Evolutionary conservation across 2,329 filamentous ascomycete species (phyloP).

Genomic region (Lasiodiplodia hormozganensis): DNA sequence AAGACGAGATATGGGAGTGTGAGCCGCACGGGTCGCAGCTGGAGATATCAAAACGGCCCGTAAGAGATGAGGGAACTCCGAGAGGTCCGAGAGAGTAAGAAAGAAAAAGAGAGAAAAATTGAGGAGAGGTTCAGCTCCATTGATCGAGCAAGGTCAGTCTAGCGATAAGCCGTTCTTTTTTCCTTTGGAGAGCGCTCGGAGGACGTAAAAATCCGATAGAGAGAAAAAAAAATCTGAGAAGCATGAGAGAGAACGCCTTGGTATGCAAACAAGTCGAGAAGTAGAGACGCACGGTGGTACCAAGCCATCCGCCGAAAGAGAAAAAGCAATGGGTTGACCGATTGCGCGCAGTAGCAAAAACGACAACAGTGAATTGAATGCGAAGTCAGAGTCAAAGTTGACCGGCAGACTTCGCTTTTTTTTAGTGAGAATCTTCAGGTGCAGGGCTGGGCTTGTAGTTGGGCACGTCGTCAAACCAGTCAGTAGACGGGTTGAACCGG

Average conservation of each 20-base stretch:
- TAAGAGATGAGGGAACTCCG: neutral
- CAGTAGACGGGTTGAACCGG: constrained; percentile 77
- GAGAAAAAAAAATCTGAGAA: neutral
- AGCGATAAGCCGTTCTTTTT: neutral
- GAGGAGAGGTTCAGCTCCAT: neutral
- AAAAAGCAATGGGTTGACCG: neutral
- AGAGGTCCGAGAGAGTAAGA: neutral
- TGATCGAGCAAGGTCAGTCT: constrained; percentile 1
- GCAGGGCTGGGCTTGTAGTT: constrained; percentile 70
- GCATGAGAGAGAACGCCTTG: constrained; percentile 1
- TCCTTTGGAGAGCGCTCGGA: neutral
- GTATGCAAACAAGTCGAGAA: constrained; percentile 4
- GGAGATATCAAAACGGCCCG: constrained; percentile 20
- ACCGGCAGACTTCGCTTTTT: neutral
- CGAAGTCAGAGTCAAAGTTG: neutral
- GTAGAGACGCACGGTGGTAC: neutral
- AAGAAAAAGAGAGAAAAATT: neutral
- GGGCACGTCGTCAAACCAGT: constrained; percentile 86
- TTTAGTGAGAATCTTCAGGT: constrained; percentile 5
- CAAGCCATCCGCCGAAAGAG: neutral
- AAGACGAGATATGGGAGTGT: neutral
- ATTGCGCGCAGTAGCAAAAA: constrained; percentile 22
- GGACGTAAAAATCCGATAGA: neutral
- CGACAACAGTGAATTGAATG: constrained; percentile 18
- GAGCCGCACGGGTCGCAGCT: constrained; percentile 21